Conservation (phyloP, 1,284 basidiomycete species). For the Cutaneotrichosporon sp. region DNA sequence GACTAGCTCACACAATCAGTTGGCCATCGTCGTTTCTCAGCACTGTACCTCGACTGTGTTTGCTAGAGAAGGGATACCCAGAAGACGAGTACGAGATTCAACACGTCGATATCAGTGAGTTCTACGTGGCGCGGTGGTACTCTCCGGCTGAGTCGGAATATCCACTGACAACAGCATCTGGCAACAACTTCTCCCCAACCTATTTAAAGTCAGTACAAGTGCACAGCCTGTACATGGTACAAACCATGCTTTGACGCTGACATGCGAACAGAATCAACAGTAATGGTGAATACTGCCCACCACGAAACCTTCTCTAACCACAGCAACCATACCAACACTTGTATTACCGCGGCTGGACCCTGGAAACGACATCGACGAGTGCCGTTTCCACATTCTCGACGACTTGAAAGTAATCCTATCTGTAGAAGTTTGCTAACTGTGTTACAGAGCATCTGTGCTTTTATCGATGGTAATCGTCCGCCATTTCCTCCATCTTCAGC, state of each 20-base stretch:
- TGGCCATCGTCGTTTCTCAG: slow-evolving; percentile 53
- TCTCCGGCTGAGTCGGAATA: not conserved
- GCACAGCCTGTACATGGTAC: not conserved
- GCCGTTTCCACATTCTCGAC: not conserved
- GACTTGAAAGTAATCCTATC: not conserved
- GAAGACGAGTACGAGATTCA: slow-evolving; percentile 52
- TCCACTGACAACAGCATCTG: slow-evolving; percentile 41
- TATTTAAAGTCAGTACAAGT: slow-evolving; percentile 47
- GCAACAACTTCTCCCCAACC: slow-evolving; percentile 55
- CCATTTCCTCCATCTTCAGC: slow-evolving; percentile 55
- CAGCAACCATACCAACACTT: slow-evolving; percentile 4
- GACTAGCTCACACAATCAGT: slow-evolving; percentile 23
- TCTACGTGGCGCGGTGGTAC: not conserved
- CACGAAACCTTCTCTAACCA: too few relatives aligned
- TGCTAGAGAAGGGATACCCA: slow-evolving; percentile 54
- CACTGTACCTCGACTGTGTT: slow-evolving; percentile 50
- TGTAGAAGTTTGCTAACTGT: not conserved
- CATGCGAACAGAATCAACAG: not conserved
- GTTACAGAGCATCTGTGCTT: slow-evolving; percentile 68
- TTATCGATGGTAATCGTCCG: slow-evolving; percentile 75
- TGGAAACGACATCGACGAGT: not conserved
- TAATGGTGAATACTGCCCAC: not conserved
- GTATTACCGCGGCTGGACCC: not conserved
- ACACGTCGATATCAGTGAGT: slow-evolving; percentile 50
- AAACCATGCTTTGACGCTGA: not conserved